These are phyloP conservation scores for Flammula alnicola DNA, from an alignment of 1,284 basidiomycete species.

Conservation along the genomic window DNA sequence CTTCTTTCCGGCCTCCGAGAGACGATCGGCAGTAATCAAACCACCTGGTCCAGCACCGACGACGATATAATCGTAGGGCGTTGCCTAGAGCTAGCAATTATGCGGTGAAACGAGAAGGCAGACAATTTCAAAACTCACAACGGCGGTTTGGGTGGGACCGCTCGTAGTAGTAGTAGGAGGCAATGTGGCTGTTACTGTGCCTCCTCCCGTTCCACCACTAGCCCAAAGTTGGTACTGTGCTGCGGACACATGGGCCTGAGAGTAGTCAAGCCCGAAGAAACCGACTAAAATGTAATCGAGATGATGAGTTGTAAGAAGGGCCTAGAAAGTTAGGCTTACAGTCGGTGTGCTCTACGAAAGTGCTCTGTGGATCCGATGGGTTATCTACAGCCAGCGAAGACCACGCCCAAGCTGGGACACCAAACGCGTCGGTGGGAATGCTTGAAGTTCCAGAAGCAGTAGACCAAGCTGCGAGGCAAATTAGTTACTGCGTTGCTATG, in stretches of 20 bases:
- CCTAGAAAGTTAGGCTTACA: conserved; percentile 29
- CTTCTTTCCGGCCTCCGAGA: conserved; percentile 65
- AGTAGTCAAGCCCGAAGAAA: conserved; percentile 59
- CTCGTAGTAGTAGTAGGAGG: conserved; percentile 37
- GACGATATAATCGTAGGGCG: conserved; percentile 65
- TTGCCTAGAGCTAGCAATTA: conserved; percentile 37
- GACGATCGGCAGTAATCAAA: conserved; percentile 54
- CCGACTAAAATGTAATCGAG: conserved; percentile 59
- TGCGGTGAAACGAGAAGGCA: neutral
- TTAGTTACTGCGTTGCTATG: neutral
- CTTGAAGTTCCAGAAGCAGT: conserved; percentile 36
- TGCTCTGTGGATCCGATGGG: conserved; percentile 40
- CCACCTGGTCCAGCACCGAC: conserved; percentile 61
- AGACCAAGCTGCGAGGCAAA: conserved; percentile 37
- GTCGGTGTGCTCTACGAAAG: conserved; percentile 41
- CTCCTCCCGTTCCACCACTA: conserved; percentile 45
- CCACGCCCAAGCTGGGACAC: conserved; percentile 59
- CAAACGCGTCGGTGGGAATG: conserved; percentile 43
- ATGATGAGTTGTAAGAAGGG: neutral
- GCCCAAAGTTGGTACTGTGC: conserved; percentile 55
- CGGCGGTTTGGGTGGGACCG: conserved; percentile 40
- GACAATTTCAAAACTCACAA: conserved; percentile 19
- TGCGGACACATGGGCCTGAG: conserved; percentile 49
- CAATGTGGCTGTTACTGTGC: conserved; percentile 31
- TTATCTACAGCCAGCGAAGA: conserved; percentile 41